phyloP scores from a whole-genome alignment of 805 yeast genomes.

The Saccharomyces mikatae region DNA sequence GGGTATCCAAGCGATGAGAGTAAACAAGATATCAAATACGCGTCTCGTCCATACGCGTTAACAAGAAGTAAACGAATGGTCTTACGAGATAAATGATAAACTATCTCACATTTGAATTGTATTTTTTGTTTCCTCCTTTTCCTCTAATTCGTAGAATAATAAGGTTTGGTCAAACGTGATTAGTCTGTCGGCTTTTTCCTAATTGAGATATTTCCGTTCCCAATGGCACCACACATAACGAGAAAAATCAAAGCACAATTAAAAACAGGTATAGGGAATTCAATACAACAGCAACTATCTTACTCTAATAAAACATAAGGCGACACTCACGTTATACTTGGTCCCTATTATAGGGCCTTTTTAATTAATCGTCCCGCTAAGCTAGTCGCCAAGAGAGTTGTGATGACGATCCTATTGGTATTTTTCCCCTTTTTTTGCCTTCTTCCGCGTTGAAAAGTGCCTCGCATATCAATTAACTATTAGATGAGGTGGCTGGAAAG shows the following conservation, averaged over 20 bases:
- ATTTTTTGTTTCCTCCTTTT: not conserved
- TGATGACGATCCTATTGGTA: not conserved
- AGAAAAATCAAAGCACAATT: not conserved
- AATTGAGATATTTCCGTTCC: not conserved
- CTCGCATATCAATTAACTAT: not conserved
- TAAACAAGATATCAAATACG: not conserved
- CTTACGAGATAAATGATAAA: not conserved
- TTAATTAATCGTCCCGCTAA: not conserved
- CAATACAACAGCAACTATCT: not conserved
- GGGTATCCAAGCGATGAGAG: not conserved
- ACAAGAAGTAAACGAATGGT: not conserved
- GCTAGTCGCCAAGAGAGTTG: not conserved
- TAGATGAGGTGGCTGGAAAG: not conserved
- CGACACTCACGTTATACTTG: not conserved
- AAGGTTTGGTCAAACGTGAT: not conserved
- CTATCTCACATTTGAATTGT: not conserved
- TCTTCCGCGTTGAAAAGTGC: not conserved
- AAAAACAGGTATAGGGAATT: not conserved
- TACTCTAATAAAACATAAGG: not conserved
- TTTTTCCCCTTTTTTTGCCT: not conserved
- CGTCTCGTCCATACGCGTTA: not conserved
- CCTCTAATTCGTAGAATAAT: not conserved
- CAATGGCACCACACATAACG: not conserved
- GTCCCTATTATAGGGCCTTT: not conserved
- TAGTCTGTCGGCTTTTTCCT: not conserved